Evolutionary conservation across 2,329 filamentous ascomycete genomes (phyloP).

Genomic region (Fusarium nurragi): DNA sequence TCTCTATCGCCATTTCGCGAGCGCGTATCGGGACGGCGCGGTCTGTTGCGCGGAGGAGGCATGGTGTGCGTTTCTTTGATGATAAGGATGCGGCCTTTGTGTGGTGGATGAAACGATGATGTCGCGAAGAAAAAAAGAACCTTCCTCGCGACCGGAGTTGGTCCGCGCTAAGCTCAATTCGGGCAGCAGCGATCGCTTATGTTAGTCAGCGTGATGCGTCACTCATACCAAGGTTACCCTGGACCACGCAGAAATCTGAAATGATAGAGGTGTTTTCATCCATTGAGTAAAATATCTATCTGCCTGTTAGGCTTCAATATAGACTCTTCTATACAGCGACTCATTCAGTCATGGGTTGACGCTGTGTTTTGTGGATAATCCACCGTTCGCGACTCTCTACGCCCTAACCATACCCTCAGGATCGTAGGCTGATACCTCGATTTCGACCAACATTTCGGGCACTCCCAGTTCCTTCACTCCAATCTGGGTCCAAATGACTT

Average conservation of each 20-base stretch:
- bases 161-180: slow-evolving; percentile 10
- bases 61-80: not conserved
- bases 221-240: not conserved
- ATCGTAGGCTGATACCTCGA: slow-evolving; percentile 59
- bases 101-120: slow-evolving; percentile 17
- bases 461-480: slow-evolving; percentile 58
- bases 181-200: not conserved
- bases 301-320: too few species aligned
- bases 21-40: slow-evolving; percentile 23
- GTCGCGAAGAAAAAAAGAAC: slow-evolving; percentile 36
- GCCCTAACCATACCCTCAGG: slow-evolving; percentile 7
- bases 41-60: not conserved
- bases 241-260: not conserved
- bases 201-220: slow-evolving; percentile 20
- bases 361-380: too few species aligned
- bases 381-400: not conserved
- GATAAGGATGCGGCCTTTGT: not conserved
- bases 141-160: slow-evolving; percentile 14
- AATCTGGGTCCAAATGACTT: slow-evolving; percentile 62
- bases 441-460: slow-evolving; percentile 63
- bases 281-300: too few species aligned
- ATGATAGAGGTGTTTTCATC: not conserved
- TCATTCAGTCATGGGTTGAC: too few species aligned
- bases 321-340: not conserved
- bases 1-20: slow-evolving; percentile 30